phyloP scores from a whole-genome alignment of 257 asterid species.

The Solanum etuberosum region DNA sequence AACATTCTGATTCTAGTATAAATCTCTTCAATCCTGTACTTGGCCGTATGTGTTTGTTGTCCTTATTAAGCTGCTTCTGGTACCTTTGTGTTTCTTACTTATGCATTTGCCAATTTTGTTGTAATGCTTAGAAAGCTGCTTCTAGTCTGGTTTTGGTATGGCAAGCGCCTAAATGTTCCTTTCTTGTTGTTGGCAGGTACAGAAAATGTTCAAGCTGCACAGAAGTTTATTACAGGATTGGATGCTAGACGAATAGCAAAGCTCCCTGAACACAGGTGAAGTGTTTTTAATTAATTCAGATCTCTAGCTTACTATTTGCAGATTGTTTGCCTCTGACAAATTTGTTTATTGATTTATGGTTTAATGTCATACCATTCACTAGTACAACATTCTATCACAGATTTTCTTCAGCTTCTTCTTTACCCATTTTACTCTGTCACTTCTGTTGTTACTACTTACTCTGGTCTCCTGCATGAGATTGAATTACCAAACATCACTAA shows the following conservation, averaged over 20 bases:
- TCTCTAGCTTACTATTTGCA: background rate
- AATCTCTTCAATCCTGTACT: background rate
- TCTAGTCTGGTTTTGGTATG: background rate
- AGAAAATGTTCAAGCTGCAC: conserved; percentile 89
- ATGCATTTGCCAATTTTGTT: background rate
- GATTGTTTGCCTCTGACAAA: background rate
- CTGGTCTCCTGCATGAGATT: background rate
- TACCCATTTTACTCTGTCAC: background rate
- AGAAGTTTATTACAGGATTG: conserved; percentile 83
- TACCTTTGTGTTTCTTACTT: background rate
- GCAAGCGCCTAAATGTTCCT: background rate
- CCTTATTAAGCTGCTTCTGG: background rate
- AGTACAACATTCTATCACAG: background rate
- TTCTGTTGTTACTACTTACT: background rate
- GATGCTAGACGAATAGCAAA: conserved; percentile 95
- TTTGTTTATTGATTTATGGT: background rate
- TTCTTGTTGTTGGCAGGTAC: conserved; percentile 34
- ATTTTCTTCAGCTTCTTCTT: background rate
- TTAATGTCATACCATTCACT: background rate
- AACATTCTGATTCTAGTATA: background rate
- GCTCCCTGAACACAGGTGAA: conserved; percentile 88
- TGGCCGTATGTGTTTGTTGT: background rate
- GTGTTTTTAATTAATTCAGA: background rate
- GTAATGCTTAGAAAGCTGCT: background rate
- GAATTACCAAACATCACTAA: background rate